phyloP scores from a whole-genome alignment of 805 yeast genomes.

The Hanseniaspora valbyensis region DNA sequence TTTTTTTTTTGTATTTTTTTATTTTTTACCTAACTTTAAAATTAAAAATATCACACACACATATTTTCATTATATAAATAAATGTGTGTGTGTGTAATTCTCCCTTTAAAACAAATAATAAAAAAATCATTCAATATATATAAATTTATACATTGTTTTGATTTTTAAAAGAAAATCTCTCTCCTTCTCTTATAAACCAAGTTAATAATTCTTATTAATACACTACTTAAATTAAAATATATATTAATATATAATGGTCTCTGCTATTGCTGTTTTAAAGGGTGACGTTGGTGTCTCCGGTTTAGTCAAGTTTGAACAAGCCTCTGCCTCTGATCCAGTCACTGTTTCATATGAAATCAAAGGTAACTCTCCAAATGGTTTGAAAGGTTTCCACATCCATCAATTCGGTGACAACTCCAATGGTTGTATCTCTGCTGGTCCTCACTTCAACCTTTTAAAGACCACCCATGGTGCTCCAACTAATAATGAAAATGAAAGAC shows the following conservation, averaged over 20 bases:
- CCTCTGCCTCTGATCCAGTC: constrained; percentile 67
- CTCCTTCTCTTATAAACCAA: neutral
- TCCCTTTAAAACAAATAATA: too few relatives aligned
- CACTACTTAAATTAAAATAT: too few relatives aligned
- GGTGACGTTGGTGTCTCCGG: constrained; percentile 91
- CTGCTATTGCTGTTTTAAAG: constrained; percentile 83
- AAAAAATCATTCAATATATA: too few relatives aligned
- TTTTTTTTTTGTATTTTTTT: too few relatives aligned
- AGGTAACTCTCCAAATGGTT: constrained; percentile 80
- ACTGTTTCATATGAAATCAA: constrained; percentile 76
- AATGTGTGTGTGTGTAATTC: too few relatives aligned
- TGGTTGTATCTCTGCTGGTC: constrained; percentile 98
- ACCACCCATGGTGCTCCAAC: constrained; percentile 89
- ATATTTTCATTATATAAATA: too few relatives aligned
- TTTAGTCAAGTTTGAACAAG: constrained; percentile 76
- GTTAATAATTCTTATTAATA: neutral
- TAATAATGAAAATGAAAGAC: constrained; percentile 31
- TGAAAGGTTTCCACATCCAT: constrained; percentile 96
- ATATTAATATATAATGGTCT: constrained; percentile 24
- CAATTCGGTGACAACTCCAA: constrained; percentile 93
- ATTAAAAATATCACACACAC: too few relatives aligned
- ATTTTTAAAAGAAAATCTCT: too few relatives aligned
- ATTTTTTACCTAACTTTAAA: too few relatives aligned
- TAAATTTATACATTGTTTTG: too few relatives aligned
- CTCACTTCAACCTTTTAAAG: constrained; percentile 87